Evolutionary conservation across 257 asterid genomes (phyloP).

Genomic region (Verbascum thapsus): DNA sequence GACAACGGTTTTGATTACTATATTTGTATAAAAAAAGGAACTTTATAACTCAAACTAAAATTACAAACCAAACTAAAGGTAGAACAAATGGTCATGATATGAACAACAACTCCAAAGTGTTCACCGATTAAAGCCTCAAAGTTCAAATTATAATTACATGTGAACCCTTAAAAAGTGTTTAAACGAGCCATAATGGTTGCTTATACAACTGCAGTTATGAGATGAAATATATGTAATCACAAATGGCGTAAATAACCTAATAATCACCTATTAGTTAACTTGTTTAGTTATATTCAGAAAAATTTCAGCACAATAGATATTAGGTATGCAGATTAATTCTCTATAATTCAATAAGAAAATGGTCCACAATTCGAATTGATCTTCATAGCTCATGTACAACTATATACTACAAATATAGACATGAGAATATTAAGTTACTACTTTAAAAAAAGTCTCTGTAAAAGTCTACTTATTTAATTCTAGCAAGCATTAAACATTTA

Average conservation of each 20-base stretch:
- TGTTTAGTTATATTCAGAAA: background rate
- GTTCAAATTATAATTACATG: background rate
- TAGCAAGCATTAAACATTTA: constrained; percentile 6
- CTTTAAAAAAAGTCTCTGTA: background rate
- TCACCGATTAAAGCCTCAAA: constrained; percentile 13
- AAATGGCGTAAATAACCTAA: too few relatives aligned
- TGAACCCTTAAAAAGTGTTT: background rate
- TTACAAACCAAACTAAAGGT: constrained; percentile 1
- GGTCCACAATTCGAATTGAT: background rate
- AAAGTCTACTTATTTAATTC: background rate
- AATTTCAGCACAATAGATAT: constrained; percentile 4
- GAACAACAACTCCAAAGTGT: constrained; percentile 14
- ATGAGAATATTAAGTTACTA: background rate
- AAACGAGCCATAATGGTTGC: background rate
- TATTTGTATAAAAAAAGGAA: background rate
- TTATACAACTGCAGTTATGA: background rate
- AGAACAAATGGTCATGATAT: background rate
- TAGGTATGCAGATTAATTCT: background rate
- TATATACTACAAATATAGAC: background rate
- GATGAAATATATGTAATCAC: too few relatives aligned
- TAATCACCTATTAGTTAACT: background rate
- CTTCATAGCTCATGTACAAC: constrained; percentile 17
- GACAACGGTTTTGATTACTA: background rate
- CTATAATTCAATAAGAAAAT: background rate
- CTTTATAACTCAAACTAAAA: background rate